phyloP scores from a whole-genome alignment of 129 eudicot genomes.

The Escallonia herrerae region DNA sequence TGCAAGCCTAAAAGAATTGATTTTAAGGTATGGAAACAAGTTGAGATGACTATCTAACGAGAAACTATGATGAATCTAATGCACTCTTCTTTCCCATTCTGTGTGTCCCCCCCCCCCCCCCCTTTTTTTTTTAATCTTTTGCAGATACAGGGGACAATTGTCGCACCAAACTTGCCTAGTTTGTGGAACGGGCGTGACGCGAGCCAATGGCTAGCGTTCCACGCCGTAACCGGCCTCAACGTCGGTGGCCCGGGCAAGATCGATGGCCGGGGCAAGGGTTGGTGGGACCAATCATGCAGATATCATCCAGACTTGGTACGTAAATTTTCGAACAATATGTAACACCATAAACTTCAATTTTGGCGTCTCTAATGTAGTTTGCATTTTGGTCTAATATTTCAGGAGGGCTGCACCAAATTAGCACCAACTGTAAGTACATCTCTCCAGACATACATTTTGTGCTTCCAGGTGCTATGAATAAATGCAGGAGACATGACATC shows the following conservation, averaged over 20 bases:
- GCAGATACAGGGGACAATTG: conserved; percentile 44
- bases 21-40: conserved; percentile 33
- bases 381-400: conserved; percentile 12
- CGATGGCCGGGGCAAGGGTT: conserved; percentile 46
- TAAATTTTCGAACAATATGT: neutral
- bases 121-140: neutral
- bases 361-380: neutral
- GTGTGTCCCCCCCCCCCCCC: too few species aligned
- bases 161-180: conserved; percentile 45
- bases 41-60: neutral
- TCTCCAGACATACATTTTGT: neutral
- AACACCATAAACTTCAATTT: neutral
- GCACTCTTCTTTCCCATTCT: neutral
- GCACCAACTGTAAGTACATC: conserved; percentile 66
- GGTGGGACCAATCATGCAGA: conserved; percentile 84
- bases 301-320: conserved; percentile 48
- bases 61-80: neutral
- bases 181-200: conserved; percentile 49
- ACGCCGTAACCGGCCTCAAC: conserved; percentile 30
- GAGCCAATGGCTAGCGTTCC: conserved; percentile 56
- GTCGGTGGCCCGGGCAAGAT: conserved; percentile 47
- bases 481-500: neutral
- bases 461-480: neutral
- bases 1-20: conserved; percentile 41
- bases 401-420: conserved; percentile 54